These are phyloP conservation scores for Solanum arcanum DNA, from an alignment of 257 asterid genomes.

Conservation along the genomic window DNA sequence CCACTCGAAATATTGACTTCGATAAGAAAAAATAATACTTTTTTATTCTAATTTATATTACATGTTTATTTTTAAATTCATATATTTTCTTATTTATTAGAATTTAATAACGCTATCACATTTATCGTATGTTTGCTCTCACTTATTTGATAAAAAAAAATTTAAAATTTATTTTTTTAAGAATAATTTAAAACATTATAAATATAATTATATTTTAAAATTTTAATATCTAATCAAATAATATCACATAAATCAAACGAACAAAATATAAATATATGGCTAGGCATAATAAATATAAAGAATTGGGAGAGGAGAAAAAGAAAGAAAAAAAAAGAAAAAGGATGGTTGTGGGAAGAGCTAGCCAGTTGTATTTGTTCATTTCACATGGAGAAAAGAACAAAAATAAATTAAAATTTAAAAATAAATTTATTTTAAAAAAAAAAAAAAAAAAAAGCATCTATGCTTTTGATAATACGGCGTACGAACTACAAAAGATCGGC, in stretches of 20 bases:
- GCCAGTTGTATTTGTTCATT: slow-evolving; percentile 2
- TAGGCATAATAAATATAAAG: not conserved
- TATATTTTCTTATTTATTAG: not conserved
- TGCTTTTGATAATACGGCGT: not conserved
- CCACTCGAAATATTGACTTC: not conserved
- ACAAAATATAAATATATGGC: not conserved
- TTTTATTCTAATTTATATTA: not conserved
- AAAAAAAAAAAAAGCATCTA: not conserved
- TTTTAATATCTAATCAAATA: not conserved
- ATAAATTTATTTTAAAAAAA: not conserved
- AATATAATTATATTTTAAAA: not conserved
- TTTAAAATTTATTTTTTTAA: not conserved
- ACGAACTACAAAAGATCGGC: not conserved
- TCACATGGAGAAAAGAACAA: slow-evolving; percentile 2
- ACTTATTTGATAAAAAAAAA: not conserved
- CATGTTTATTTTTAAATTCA: not conserved
- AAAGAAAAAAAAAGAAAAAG: not conserved
- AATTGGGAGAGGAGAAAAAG: not conserved
- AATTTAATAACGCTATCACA: not conserved
- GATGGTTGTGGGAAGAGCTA: not conserved
- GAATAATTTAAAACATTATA: not conserved
- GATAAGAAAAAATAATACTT: not conserved
- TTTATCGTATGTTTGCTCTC: not conserved
- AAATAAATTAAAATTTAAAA: not conserved
- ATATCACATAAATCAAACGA: accelerated